phyloP scores from a whole-genome alignment of 2,329 filamentous ascomycete genomes.

The Byssochlamys sp. region DNA sequence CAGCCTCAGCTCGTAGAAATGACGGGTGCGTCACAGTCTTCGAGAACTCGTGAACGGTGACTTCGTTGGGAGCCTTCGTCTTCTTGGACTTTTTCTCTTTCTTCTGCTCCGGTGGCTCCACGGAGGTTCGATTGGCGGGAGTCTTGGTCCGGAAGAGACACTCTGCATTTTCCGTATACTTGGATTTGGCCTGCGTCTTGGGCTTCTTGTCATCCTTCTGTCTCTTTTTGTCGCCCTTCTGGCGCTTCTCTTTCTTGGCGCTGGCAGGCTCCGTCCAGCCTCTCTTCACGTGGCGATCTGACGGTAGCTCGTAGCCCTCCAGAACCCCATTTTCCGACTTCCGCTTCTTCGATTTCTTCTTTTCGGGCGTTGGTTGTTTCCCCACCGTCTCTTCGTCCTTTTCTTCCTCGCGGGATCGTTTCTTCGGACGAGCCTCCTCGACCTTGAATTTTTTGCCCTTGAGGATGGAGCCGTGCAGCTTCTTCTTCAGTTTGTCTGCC shows the following conservation, averaged over 20 bases:
- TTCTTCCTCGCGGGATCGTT: conserved; percentile 36
- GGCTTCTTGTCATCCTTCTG: conserved; percentile 48
- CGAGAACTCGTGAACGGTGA: conserved; percentile 78
- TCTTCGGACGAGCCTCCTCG: conserved; percentile 64
- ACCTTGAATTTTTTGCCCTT: conserved; percentile 78
- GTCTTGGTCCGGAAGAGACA: conserved; percentile 76
- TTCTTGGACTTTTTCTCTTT: conserved; percentile 46
- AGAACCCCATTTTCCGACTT: conserved; percentile 46
- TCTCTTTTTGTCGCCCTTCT: conserved; percentile 41
- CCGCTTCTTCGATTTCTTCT: conserved; percentile 41
- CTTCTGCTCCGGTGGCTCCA: conserved; percentile 17
- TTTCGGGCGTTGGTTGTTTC: conserved; percentile 30
- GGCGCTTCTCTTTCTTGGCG: conserved; percentile 34
- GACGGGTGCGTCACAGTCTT: conserved; percentile 73
- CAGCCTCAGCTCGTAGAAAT: conserved; percentile 57
- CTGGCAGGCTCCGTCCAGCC: conserved; percentile 69
- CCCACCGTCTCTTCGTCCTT: conserved; percentile 27
- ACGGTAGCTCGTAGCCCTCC: conserved; percentile 62
- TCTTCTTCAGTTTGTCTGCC: conserved; percentile 83
- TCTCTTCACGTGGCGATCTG: conserved; percentile 70
- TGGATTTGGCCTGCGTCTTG: conserved; percentile 56
- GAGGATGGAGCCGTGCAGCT: conserved; percentile 75
- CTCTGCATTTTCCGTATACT: conserved; percentile 71
- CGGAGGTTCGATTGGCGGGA: conserved; percentile 46
- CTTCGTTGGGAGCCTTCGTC: conserved; percentile 51